phyloP scores from a whole-genome alignment of 169 alveolate species.

The Cryptosporidium baileyi region DNA sequence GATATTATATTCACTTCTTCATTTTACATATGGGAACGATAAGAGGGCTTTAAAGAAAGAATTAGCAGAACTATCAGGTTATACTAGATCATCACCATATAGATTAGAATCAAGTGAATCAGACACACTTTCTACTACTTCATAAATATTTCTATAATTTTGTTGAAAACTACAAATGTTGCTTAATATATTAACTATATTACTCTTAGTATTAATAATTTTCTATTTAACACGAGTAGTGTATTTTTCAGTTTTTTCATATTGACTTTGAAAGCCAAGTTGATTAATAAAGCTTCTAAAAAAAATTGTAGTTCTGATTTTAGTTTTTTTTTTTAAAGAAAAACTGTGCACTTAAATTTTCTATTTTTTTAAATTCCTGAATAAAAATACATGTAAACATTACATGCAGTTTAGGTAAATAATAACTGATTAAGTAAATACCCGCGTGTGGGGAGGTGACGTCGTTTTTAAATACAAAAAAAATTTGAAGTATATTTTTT shows the following conservation, averaged over 20 bases:
- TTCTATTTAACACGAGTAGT: too few species aligned
- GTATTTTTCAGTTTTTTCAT: too few species aligned
- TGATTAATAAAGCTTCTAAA: too few species aligned
- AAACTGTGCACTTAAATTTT: too few species aligned
- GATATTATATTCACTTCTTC: conserved; percentile 81
- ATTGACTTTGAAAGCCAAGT: too few species aligned
- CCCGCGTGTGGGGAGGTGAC: conserved; percentile 70
- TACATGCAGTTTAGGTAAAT: conserved; percentile 24
- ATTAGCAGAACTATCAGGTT: conserved; percentile 30
- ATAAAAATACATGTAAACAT: background rate
- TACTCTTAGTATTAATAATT: too few species aligned
- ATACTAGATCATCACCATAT: background rate
- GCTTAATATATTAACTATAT: too few species aligned
- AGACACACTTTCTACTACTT: conserved; percentile 22
- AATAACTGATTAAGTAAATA: conserved; percentile 27
- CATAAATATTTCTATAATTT: too few species aligned
- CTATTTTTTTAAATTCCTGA: too few species aligned
- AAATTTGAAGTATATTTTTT: background rate
- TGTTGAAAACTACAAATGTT: too few species aligned
- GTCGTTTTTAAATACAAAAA: background rate
- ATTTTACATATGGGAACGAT: conserved; percentile 80
- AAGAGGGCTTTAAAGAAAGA: conserved; percentile 15
- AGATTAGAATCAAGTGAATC: conserved; percentile 27
- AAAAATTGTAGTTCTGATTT: too few species aligned
- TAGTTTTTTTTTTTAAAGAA: too few species aligned